Evolutionary conservation across 2,329 filamentous ascomycete genomes (phyloP).

Genomic region (Trichoderma hamatum): DNA sequence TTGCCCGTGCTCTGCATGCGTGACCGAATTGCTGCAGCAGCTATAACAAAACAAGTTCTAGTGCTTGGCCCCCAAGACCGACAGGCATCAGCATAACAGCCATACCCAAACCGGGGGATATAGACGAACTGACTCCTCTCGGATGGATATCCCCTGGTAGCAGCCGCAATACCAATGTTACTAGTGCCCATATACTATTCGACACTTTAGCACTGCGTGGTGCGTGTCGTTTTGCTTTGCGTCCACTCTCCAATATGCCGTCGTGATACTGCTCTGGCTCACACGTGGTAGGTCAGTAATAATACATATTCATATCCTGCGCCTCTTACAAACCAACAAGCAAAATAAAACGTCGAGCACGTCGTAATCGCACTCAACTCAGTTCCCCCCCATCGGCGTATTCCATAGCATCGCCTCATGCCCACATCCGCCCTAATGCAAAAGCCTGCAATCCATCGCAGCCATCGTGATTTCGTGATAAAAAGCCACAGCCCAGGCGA

Average conservation of each 20-base stretch:
- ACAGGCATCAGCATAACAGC: background rate
- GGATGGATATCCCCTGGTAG: background rate
- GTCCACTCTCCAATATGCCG: background rate
- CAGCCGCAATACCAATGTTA: background rate
- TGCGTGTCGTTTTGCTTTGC: background rate
- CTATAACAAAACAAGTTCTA: background rate
- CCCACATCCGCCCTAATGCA: background rate
- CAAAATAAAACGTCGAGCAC: background rate
- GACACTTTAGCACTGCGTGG: background rate
- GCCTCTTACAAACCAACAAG: background rate
- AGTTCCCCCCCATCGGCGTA: background rate
- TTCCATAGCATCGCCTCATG: background rate
- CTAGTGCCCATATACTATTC: no score
- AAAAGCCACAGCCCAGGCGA: background rate
- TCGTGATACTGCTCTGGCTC: background rate
- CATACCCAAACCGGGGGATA: background rate
- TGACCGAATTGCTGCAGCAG: background rate
- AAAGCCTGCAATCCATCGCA: background rate
- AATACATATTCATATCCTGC: background rate
- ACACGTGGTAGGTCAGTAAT: no score
- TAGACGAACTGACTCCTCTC: background rate
- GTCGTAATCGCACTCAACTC: background rate
- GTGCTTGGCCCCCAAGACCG: background rate
- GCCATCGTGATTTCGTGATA: background rate
- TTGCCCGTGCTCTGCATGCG: background rate